These are phyloP conservation scores for Botrytis hyacinthi DNA, from an alignment of 2,329 filamentous ascomycete species.

Conservation along the genomic window DNA sequence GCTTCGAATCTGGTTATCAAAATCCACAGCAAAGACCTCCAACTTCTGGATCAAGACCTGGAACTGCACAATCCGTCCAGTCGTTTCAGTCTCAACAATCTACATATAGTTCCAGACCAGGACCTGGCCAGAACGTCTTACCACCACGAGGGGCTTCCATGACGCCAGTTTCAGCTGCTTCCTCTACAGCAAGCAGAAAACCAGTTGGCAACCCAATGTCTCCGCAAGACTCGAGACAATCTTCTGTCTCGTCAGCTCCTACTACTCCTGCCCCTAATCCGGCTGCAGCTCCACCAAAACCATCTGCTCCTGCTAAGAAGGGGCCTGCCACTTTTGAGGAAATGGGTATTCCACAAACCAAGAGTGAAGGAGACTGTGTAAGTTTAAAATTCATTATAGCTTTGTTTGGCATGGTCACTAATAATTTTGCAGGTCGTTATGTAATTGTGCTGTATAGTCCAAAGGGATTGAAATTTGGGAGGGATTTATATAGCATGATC, in stretches of 20 bases:
- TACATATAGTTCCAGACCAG: not conserved
- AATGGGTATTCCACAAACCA: slow-evolving; percentile 88
- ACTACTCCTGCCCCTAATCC: slow-evolving; percentile 27
- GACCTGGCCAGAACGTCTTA: slow-evolving; percentile 24
- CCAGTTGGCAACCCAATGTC: not conserved
- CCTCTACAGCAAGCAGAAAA: not conserved
- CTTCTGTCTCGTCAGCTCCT: slow-evolving; percentile 22
- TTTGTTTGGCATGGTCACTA: not conserved
- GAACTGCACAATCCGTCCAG: slow-evolving; percentile 10
- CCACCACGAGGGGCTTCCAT: slow-evolving; percentile 32
- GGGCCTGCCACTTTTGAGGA: slow-evolving; percentile 96
- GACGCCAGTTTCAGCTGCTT: slow-evolving; percentile 14
- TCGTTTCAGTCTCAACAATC: slow-evolving; percentile 17
- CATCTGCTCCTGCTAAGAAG: slow-evolving; percentile 40
- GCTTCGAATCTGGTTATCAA: slow-evolving; percentile 20
- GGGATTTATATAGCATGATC: not conserved
- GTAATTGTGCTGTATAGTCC: slow-evolving; percentile 25
- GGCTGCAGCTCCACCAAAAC: slow-evolving; percentile 57
- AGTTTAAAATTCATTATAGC: slow-evolving; percentile 23
- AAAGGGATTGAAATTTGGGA: too few relatives aligned
- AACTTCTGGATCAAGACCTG: slow-evolving; percentile 13
- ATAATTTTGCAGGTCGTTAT: slow-evolving; percentile 33
- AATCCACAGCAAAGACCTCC: slow-evolving; percentile 20
- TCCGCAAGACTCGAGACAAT: slow-evolving; percentile 20
- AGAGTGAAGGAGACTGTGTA: slow-evolving; percentile 88